Base-by-base conservation (phyloP, 805 yeast genomes). In the Saccharomycopsis babjevae region DNA sequence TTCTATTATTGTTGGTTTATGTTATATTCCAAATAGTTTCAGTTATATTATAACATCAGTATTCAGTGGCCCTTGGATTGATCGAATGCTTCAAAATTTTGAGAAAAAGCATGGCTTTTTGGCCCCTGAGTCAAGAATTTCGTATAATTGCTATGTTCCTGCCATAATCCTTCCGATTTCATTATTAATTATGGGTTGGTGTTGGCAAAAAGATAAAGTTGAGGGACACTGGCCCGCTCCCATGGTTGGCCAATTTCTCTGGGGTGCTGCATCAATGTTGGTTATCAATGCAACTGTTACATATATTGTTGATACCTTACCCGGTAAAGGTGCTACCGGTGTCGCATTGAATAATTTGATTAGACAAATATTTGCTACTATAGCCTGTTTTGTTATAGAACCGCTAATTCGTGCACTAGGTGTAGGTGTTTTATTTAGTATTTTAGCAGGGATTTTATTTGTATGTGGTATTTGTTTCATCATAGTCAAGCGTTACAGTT, bases 241-340 rank as follows among this genome's bases (percentile, higher is more conserved):
- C 0, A 75, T 89, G 66, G 76, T 89, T 11, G 96, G 96, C 0
- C 86, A 94, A 4, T 89, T 92, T 0, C 62, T 88, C 6, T 88
- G 85, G 71, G 97, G 97, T 0, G 83, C 86, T 68, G 88, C 93
- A 0, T 83, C 89, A 39, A 87, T 89, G 94, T 82, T 89, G 72
- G 82, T 88, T 3, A 88, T 89, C 66, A 94, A 96, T 2, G 83
- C 89, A 8, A 86, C 90, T 0, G 81, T 86, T 2, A 89, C 96
- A 0, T 90, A 89, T 68, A 73, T 89, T 61, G 91, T 89, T 1
- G 97, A 89, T 68, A 83, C 90, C 1, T 76, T 90, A 54, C 96
- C 97, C 0, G 96, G 96, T 0, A 79, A 85, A 67, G 96, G 96
- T 50, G 92, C 96, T 15, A 87, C 96, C 0, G 96, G 96, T 0